phyloP scores from a whole-genome alignment of 2,329 filamentous ascomycete genomes.

The Monosporascus sp. region DNA sequence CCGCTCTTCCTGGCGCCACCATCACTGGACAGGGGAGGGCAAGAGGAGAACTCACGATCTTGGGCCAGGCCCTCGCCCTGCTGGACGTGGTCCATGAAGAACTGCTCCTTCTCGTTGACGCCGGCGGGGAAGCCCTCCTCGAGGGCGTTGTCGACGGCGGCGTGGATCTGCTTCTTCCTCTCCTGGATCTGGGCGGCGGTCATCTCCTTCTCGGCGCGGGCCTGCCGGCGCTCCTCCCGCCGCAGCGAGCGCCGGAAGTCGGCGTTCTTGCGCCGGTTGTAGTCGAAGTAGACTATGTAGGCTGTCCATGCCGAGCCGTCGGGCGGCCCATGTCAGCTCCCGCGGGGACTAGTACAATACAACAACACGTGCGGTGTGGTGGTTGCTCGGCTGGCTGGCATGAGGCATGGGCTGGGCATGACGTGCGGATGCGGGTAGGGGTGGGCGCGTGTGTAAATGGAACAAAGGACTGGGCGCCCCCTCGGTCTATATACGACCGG shows the following conservation, averaged over 20 bases:
- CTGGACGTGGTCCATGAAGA: constrained; percentile 94
- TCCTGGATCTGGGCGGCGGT: constrained; percentile 59
- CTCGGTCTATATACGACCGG: too few species aligned
- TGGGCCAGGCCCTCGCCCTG: constrained; percentile 77
- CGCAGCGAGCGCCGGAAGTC: constrained; percentile 65
- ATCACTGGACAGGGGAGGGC: background rate
- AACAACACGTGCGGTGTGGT: too few species aligned
- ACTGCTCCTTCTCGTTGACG: constrained; percentile 89
- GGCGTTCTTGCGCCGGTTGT: constrained; percentile 57
- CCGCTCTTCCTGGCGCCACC: too few species aligned
- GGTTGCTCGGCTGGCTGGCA: too few species aligned
- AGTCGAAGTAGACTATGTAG: constrained; percentile 66
- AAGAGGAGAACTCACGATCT: constrained; percentile 59
- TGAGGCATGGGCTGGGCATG: too few species aligned
- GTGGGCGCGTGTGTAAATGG: too few species aligned
- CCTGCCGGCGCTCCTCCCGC: constrained; percentile 69
- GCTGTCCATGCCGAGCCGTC: constrained; percentile 31
- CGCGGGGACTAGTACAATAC: too few species aligned
- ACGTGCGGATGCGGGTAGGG: too few species aligned
- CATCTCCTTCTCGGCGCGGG: constrained; percentile 66
- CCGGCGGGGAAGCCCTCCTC: constrained; percentile 87
- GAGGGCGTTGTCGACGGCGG: constrained; percentile 73
- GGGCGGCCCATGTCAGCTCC: background rate
- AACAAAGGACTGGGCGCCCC: too few species aligned
- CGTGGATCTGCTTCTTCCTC: constrained; percentile 70